Percentiles rank a stretch among this genome's conserved stretches.
Conservation (phyloP, 2,329 filamentous ascomycete genomes). For the Cordyceps cicadae region DNA sequence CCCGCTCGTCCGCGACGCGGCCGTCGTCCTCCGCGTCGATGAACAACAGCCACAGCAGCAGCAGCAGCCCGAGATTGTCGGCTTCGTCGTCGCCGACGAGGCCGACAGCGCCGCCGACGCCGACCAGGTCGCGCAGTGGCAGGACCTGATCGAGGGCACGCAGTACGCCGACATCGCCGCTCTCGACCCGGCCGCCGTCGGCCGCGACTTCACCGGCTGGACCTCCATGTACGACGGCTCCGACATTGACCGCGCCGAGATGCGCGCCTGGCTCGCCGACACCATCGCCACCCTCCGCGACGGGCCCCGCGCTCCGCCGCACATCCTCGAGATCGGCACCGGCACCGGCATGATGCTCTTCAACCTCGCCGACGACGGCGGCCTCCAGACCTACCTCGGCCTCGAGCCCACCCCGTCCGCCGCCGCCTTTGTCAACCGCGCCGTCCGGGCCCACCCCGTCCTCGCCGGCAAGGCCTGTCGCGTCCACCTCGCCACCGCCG, state of each 20-base stretch:
- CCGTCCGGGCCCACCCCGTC: conserved; percentile 10
- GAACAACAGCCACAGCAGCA: neutral
- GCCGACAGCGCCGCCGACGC: neutral
- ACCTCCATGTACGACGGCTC: conserved; percentile 25
- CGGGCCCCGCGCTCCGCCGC: neutral
- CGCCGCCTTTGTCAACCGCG: conserved; percentile 15
- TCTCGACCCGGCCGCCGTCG: conserved; percentile 13
- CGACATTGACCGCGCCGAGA: conserved; percentile 20
- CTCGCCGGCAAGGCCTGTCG: conserved; percentile 13
- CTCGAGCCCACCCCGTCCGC: conserved; percentile 21
- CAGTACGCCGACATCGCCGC: conserved; percentile 14
- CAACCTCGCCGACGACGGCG: conserved; percentile 15
- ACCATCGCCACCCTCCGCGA: conserved; percentile 18
- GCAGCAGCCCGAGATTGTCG: conserved; percentile 8
- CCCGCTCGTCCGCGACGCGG: conserved; percentile 15
- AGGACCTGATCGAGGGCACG: conserved; percentile 14
- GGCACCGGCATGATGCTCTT: conserved; percentile 26
- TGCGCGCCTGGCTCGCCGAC: conserved; percentile 26
- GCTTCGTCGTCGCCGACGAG: conserved; percentile 8
- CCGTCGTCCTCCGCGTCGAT: conserved; percentile 10
- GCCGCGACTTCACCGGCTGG: conserved; percentile 24
- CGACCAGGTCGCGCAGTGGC: conserved; percentile 16
- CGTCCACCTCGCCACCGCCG: conserved; percentile 17
- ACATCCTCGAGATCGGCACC: conserved; percentile 24
- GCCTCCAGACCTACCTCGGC: conserved; percentile 20